Evolutionary conservation across 352 stramenopile genomes (phyloP), one percentile per base, ranked within the genome.

Genomic region (Thalassiosira mediterranea): DNA sequence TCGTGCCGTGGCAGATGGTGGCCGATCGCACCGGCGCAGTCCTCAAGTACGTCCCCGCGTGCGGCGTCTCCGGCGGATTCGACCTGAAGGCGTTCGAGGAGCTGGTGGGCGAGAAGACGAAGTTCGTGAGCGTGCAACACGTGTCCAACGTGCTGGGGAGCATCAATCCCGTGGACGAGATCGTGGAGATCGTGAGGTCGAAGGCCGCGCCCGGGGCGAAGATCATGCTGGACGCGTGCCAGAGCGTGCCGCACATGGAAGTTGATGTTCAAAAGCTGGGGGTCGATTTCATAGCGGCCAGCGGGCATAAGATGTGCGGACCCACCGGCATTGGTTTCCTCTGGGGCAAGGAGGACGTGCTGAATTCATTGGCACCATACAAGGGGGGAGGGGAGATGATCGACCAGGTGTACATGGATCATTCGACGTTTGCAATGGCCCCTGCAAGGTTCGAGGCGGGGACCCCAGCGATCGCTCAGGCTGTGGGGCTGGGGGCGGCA

Each of bases 301-400:
- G 85, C 1, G 89, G 90, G 38, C 93, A 96, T 76, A 96, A 96
- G 83, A 95, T 96, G 90, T 95, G 90, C 62, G 93, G 90, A 19
- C 93, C 93, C 3, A 96, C 91, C n/a, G 93, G 91, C 0, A 94
- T 96, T 68, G 93, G 93, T 0, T 95, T 95, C 72, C 72, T 96
- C 0, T 96, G 89, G 82, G 91, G 86, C 0, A 84, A 72, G 49
- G 82, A 93, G 65, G 70, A 81, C 0, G 37, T 94, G 29, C 70
- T 96, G 21, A 90, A 92, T 60, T 72, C 44, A 4, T 93, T 96
- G 91, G 71, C 80, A 47, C 93, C 93, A 0, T 95, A 88, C 69
- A 88, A 91, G 66, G 90, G 91, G 19, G 91, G 87, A 32, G 90
- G 91, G 40, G 91, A 95, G 76, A 95, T 95, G 89, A 96, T 95